Conservation (phyloP, 768 basidiomycete genomes). For the Amanita pseudoporphyria region DNA sequence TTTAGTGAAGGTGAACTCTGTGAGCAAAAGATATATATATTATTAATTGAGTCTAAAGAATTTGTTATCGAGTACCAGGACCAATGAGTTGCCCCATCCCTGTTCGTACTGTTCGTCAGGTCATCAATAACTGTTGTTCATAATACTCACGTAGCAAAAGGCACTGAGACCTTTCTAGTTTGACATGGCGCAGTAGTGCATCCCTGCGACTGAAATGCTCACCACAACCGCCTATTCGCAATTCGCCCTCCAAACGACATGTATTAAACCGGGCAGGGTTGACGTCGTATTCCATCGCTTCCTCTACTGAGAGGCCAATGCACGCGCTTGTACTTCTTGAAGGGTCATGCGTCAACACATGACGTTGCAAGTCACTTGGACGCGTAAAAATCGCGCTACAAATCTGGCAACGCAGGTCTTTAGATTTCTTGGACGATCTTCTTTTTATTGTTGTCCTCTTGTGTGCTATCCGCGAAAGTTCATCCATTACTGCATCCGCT, state of each 20-base stretch:
- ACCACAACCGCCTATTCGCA: constrained; percentile 33
- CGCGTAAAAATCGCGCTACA: not conserved
- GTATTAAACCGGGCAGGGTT: not conserved
- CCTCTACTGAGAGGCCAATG: constrained; percentile 4
- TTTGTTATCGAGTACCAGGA: not conserved
- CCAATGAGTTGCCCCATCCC: not conserved
- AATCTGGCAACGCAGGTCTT: not conserved
- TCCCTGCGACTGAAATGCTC: constrained; percentile 34
- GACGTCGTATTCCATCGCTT: constrained; percentile 10
- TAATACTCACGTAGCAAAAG: not conserved
- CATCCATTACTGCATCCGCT: not conserved
- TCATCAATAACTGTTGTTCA: not conserved
- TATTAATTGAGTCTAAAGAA: not conserved
- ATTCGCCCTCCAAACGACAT: constrained; percentile 19
- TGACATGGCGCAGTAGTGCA: constrained; percentile 32
- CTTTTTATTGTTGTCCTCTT: not conserved
- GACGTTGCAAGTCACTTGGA: not conserved
- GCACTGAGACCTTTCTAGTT: not conserved
- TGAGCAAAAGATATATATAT: not conserved
- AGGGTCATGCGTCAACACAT: not conserved
- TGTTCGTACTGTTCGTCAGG: not conserved
- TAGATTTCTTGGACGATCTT: not conserved
- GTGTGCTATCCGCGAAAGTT: not conserved
- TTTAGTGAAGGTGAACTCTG: constrained; percentile 31
- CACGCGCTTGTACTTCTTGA: not conserved